Conservation (phyloP, 768 basidiomycete genomes). For the Pleurotus ostreatus region DNA sequence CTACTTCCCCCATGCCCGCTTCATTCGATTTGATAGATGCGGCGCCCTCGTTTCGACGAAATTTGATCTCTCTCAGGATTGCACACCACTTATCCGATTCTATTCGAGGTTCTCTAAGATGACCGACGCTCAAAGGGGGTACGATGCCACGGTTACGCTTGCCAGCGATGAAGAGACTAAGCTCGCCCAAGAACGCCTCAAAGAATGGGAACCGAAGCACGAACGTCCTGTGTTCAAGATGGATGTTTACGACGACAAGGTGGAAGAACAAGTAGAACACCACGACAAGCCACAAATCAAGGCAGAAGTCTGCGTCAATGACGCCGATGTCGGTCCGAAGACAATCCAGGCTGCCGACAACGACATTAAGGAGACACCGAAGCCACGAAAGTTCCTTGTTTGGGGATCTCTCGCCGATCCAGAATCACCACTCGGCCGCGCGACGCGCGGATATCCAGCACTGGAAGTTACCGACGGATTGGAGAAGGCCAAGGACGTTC, state of each 20-base stretch:
- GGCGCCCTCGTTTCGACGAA: slow-evolving; percentile 21
- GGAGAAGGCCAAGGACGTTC: not conserved
- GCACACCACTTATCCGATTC: slow-evolving; percentile 17
- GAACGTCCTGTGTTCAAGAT: not conserved
- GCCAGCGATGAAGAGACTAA: not conserved
- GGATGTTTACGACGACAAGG: not conserved
- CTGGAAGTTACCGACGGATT: slow-evolving; percentile 9
- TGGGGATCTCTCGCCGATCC: not conserved
- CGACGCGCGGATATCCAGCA: slow-evolving; percentile 17
- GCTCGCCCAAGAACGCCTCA: not conserved
- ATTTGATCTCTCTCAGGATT: slow-evolving; percentile 18
- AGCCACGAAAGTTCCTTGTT: not conserved
- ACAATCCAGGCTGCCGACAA: too few species aligned
- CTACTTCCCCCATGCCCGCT: slow-evolving; percentile 18
- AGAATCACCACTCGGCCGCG: slow-evolving; percentile 12
- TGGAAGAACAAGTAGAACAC: not conserved
- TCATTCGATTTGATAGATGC: slow-evolving; percentile 32
- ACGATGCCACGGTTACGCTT: not conserved
- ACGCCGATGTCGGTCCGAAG: too few species aligned
- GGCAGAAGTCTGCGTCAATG: too few species aligned
- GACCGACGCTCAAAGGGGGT: not conserved
- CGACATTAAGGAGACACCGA: too few species aligned
- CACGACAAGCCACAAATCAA: too few species aligned
- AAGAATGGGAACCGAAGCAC: not conserved
- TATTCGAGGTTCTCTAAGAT: slow-evolving; percentile 18